Evolutionary conservation across 2,329 filamentous ascomycete genomes (phyloP).

Genomic region (Cytospora piceae): DNA sequence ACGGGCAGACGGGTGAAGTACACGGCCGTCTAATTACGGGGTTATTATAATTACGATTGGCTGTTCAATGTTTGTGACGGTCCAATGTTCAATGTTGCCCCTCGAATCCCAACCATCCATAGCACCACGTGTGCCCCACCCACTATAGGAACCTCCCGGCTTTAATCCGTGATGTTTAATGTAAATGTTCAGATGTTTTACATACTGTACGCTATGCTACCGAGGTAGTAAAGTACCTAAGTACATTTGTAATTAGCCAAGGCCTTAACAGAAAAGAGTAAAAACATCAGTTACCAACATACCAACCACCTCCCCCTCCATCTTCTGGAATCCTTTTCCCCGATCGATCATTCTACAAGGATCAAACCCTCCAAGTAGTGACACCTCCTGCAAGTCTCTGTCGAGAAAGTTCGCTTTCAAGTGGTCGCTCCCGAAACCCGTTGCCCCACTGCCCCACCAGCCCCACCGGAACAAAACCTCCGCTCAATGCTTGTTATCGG

Average conservation of each 20-base stretch:
- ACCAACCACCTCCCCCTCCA: background rate
- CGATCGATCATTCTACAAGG: conserved; percentile 3
- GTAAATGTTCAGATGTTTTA: too few relatives aligned
- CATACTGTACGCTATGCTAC: too few relatives aligned
- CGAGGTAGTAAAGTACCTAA: too few relatives aligned
- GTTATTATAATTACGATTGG: background rate
- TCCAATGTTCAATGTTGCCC: conserved; percentile 7
- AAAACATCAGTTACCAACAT: background rate
- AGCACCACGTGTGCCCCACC: conserved; percentile 22
- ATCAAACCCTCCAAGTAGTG: background rate
- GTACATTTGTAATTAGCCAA: background rate
- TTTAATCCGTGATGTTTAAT: background rate
- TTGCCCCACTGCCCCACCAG: background rate
- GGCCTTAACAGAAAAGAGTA: background rate
- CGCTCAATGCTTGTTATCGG: conserved; percentile 9
- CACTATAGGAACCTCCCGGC: conserved; percentile 8
- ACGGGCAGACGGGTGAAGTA: background rate
- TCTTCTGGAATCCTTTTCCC: background rate
- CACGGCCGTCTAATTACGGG: background rate
- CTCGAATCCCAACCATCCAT: conserved; percentile 11
- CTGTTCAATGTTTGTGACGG: background rate
- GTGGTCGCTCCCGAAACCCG: background rate
- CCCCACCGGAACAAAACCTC: conserved; percentile 22
- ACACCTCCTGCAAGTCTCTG: background rate
- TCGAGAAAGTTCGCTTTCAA: background rate